These are phyloP conservation scores for Ceratobasidium sp. DNA, from an alignment of 1,284 basidiomycete genomes.

Conservation along the genomic window DNA sequence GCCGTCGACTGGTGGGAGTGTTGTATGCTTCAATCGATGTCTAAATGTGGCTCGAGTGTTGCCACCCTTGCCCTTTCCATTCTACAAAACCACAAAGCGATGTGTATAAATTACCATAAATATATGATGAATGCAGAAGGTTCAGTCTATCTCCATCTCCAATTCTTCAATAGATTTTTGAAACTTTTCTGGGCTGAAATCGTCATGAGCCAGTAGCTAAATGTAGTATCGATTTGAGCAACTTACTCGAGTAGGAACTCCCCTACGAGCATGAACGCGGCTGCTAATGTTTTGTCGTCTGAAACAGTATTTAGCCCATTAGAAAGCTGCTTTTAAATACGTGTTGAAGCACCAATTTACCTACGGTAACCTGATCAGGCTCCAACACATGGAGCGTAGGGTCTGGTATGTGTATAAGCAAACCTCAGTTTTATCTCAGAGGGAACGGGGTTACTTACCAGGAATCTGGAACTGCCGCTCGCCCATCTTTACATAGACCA, in stretches of 20 bases:
- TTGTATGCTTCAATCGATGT: too few species aligned
- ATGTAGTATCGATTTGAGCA: background rate
- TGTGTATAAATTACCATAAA: too few species aligned
- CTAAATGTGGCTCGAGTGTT: background rate
- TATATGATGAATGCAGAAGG: too few species aligned
- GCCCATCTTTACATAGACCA: background rate
- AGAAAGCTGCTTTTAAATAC: background rate
- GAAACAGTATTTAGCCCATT: background rate
- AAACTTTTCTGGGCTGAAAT: background rate
- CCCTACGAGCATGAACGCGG: background rate
- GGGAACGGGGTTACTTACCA: background rate
- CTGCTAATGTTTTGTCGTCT: slow-evolving; percentile 4
- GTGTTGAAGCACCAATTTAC: background rate
- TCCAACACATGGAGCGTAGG: background rate
- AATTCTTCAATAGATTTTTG: background rate
- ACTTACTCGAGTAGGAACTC: background rate
- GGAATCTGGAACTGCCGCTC: background rate
- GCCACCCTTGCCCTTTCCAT: too few species aligned
- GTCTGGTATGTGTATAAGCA: too few species aligned
- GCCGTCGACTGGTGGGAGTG: too few species aligned
- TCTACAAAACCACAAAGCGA: too few species aligned
- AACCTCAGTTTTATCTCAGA: background rate
- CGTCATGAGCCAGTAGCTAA: background rate
- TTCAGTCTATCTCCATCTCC: background rate
- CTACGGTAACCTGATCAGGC: background rate